A percentile compares a stretch with the other conserved stretches of the same genome.
These are phyloP conservation scores for Termitomyces heimii DNA, from an alignment of 768 basidiomycete genomes.

Conservation along the genomic window DNA sequence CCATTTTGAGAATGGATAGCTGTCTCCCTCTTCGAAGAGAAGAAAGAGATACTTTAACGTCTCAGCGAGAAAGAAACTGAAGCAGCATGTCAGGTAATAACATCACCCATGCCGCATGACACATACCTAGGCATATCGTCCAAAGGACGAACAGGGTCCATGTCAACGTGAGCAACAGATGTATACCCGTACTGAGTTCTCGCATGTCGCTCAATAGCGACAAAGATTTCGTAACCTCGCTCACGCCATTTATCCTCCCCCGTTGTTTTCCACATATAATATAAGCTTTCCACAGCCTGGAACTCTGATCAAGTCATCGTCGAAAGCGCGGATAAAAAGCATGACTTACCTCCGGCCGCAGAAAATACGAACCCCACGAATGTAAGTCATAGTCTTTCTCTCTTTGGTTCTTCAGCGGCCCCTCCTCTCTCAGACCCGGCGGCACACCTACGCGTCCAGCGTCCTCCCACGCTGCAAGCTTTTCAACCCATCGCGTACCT, in stretches of 20 bases:
- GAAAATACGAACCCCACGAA: constrained; percentile 35
- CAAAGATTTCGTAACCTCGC: constrained; percentile 63
- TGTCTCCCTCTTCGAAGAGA: constrained; percentile 52
- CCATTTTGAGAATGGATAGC: constrained; percentile 45
- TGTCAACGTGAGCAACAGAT: constrained; percentile 41
- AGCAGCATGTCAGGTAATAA: neutral
- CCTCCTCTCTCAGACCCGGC: constrained; percentile 41
- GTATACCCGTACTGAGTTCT: constrained; percentile 56
- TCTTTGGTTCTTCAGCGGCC: constrained; percentile 14
- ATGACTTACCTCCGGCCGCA: constrained; percentile 61
- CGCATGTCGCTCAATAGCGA: constrained; percentile 52
- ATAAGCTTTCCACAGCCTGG: constrained; percentile 69
- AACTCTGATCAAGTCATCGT: neutral
- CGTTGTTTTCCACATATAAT: constrained; percentile 63
- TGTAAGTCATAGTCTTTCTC: constrained; percentile 46
- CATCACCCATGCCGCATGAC: neutral
- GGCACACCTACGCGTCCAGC: constrained; percentile 29
- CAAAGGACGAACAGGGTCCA: constrained; percentile 22
- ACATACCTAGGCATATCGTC: constrained; percentile 72
- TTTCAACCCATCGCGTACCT: constrained; percentile 40
- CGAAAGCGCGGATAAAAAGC: neutral
- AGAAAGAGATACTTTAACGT: constrained; percentile 63
- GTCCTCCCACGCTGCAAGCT: constrained; percentile 38
- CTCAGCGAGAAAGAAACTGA: constrained; percentile 38
- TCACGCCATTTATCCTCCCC: constrained; percentile 65